Base-by-base conservation (phyloP, 2,329 filamentous ascomycete species). In the Aspergillus phoenicis region DNA sequence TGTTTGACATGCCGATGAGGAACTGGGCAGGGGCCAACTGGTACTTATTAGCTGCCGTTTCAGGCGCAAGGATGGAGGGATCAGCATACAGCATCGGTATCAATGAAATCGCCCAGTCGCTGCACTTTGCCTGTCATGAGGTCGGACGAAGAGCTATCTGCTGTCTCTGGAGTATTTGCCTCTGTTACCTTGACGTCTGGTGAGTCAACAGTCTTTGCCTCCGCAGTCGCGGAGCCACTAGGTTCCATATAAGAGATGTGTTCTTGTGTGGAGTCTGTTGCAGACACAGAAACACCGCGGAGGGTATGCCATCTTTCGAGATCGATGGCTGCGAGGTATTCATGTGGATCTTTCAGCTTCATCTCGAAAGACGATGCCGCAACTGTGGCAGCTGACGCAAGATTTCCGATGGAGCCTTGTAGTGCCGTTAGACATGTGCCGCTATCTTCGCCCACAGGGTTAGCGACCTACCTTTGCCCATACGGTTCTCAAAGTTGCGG, bases 291-390 rank as follows among this genome's bases (percentile, higher is more conserved):
- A 43, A 41, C 7, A 4, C 17, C 26, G 13, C 43, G 30, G 1
- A 62, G 33, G 13, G 17, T 15, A 17, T 52, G 49, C 59, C 60
- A 63, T 45, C 59, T 41, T 5, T 72, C 72, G 24, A 63, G 57
- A 55, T 75, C 70, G 20, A 78, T 72, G 1, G 72, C 53, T 5
- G 62, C 59, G 6, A 77, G 62, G 3, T 75, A 68, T 1, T 68
- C 62, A 2, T 68, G 63, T 0, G 80, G 80, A 57, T 80, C 75
- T 0, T 72, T 76, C 5, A 81, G 66, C 39, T 68, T 73, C 80
- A 82, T 82, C 4, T 70, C 66, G 58, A 83, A 83, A 0, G 75
- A 78, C 0, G 78, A 81, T 3, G 80, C 80, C 3, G 81, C 80
- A 1, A 83, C 81, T 0, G 79, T 78, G 5, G 77, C 80, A 3